Conservation (phyloP, 176 grass and related monocot genomes). For the Tillandsia leiboldiana region DNA sequence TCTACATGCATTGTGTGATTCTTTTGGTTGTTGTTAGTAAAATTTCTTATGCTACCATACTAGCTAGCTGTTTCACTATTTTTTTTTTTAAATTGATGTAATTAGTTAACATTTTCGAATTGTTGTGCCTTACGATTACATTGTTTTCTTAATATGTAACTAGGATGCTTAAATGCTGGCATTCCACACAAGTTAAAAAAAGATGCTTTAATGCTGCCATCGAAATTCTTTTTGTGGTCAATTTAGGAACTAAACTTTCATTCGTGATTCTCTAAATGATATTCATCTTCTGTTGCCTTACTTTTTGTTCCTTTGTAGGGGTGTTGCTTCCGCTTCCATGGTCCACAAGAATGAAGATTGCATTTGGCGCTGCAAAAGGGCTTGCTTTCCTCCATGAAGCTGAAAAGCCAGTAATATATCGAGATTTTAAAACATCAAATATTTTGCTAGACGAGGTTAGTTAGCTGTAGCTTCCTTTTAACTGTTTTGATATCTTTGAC, state of each 20-base stretch:
- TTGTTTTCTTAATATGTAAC: too few species aligned
- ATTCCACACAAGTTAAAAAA: too few species aligned
- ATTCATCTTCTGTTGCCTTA: background rate
- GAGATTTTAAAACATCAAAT: slow-evolving; percentile 51
- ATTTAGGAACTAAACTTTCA: too few species aligned
- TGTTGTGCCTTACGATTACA: too few species aligned
- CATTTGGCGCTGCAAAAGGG: slow-evolving; percentile 37
- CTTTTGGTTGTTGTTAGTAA: too few species aligned
- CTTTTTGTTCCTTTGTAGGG: slow-evolving; percentile 21
- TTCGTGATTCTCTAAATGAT: background rate
- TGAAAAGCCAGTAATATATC: slow-evolving; percentile 43
- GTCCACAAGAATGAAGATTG: slow-evolving; percentile 51
- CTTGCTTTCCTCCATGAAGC: slow-evolving; percentile 48
- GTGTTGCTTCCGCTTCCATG: slow-evolving; percentile 36
- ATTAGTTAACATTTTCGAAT: too few species aligned
- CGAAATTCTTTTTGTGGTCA: too few species aligned
- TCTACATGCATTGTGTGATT: background rate
- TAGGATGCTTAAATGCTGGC: too few species aligned
- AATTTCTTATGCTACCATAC: too few species aligned
- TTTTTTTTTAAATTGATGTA: too few species aligned
- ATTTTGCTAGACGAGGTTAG: slow-evolving; percentile 44
- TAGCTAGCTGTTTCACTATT: too few species aligned
- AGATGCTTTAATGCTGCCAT: too few species aligned
- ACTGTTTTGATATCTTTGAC: background rate
- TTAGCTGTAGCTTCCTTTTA: background rate